Percentiles rank a stretch among this genome's conserved stretches.
These are phyloP conservation scores for Friedmanniomyces simplex DNA, from an alignment of 495 filamentous ascomycete species.

Conservation along the genomic window DNA sequence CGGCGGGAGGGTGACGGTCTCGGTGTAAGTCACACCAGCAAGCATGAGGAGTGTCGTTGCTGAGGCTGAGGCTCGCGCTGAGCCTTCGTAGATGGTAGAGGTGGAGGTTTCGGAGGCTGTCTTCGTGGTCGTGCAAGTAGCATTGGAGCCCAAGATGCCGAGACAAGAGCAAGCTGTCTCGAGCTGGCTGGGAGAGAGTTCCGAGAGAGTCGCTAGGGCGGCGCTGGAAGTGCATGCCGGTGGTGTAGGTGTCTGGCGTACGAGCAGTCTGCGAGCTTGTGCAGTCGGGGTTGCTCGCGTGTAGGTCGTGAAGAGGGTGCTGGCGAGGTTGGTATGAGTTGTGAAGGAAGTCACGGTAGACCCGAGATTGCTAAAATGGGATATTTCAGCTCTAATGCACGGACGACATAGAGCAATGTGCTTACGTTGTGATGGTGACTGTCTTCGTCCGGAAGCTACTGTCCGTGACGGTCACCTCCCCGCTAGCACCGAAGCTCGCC, in stretches of 20 bases:
- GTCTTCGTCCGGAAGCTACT: background rate
- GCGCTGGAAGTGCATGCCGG: background rate
- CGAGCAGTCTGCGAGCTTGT: background rate
- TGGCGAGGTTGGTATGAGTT: background rate
- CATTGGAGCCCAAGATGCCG: background rate
- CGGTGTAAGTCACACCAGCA: background rate
- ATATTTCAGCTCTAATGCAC: too few species aligned
- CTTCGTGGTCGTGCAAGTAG: background rate
- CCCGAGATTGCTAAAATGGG: background rate
- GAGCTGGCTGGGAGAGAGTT: background rate
- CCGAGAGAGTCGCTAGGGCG: background rate
- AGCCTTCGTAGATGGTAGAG: background rate
- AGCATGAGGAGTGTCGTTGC: background rate
- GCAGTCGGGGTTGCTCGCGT: background rate
- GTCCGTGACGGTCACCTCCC: background rate
- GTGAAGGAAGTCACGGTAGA: background rate
- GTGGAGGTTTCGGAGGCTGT: background rate
- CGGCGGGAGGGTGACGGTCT: background rate
- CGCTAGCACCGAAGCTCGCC: background rate
- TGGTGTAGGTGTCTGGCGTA: background rate
- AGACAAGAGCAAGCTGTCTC: background rate
- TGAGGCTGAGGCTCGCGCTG: background rate
- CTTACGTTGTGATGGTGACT: conserved; percentile 1
- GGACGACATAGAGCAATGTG: too few species aligned
- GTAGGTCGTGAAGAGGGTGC: background rate